Percentiles rank a stretch among this genome's conserved stretches.
These are phyloP conservation scores for Rhytidiadelphus loreus DNA, from an alignment of 225 moss, liverwort and hornwort species.

Conservation along the genomic window DNA sequence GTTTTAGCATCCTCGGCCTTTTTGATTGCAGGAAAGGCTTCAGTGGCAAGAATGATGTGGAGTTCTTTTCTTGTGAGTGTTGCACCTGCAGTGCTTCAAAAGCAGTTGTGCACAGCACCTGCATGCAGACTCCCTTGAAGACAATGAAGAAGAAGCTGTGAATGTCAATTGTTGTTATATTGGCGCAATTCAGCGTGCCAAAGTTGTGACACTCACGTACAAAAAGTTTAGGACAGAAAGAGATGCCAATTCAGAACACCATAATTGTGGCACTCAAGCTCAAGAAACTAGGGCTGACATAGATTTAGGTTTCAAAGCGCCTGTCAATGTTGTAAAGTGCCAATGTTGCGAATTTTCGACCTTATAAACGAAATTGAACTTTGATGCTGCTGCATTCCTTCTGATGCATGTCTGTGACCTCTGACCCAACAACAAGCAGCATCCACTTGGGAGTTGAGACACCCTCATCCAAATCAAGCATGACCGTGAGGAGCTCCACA, in stretches of 20 bases:
- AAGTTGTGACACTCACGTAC: neutral
- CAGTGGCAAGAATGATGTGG: neutral
- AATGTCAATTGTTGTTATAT: neutral
- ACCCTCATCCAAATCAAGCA: neutral
- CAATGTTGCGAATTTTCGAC: neutral
- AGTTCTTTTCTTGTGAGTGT: neutral
- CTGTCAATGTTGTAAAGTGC: neutral
- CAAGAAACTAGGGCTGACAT: no score
- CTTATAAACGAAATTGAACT: neutral
- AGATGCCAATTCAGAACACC: neutral
- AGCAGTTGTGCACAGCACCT: neutral
- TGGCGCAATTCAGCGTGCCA: neutral
- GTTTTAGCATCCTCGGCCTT: no score
- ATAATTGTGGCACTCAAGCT: neutral
- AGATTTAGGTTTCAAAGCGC: neutral
- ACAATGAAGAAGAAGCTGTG: neutral
- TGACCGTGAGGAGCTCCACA: neutral
- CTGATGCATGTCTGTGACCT: neutral
- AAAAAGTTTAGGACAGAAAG: no score
- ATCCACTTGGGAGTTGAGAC: neutral
- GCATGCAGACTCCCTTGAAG: neutral
- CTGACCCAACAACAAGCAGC: neutral
- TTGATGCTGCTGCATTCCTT: neutral
- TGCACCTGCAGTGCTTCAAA: neutral
- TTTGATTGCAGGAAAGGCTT: no score